Evolutionary conservation across 73 alveolate species (phyloP).

Genomic region (Durusdinium trenchii): DNA sequence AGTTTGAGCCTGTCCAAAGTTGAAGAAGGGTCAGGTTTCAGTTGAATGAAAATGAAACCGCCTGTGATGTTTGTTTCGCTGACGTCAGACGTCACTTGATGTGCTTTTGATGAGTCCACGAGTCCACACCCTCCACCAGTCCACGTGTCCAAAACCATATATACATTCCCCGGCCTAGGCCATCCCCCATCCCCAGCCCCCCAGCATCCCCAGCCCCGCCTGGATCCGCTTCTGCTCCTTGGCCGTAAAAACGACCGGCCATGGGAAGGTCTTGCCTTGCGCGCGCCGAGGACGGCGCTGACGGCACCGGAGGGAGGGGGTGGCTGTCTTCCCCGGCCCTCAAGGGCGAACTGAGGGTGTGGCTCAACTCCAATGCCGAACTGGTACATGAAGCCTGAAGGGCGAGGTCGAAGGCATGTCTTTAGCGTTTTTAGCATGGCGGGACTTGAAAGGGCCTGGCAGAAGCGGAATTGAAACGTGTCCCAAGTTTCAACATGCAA

Average conservation of each 20-base stretch:
- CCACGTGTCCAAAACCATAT: neutral
- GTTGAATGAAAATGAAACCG: neutral
- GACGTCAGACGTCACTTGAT: too few species aligned
- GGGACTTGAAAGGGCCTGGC: too few species aligned
- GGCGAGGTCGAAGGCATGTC: neutral
- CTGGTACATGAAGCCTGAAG: conserved; percentile 82
- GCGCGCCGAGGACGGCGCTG: neutral
- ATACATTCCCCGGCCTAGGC: neutral
- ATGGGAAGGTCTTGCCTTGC: conserved; percentile 64
- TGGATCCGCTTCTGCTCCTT: conserved; percentile 68
- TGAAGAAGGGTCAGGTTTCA: neutral
- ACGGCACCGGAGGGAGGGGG: neutral
- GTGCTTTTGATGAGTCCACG: too few species aligned
- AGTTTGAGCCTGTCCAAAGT: neutral
- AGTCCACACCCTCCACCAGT: neutral
- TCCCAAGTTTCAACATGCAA: too few species aligned
- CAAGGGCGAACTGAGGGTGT: neutral
- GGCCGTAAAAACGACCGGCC: conserved; percentile 66
- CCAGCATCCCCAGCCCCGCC: neutral
- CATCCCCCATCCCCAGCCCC: neutral
- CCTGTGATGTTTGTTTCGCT: neutral
- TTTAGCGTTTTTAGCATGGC: too few species aligned
- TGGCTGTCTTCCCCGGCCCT: neutral
- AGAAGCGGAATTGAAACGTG: too few species aligned
- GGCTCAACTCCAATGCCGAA: conserved; percentile 68